Evolutionary conservation across 2,329 filamentous ascomycete genomes (phyloP), one percentile per base, ranked within the genome.

Genomic region (Ascocoryne sarcoides): DNA sequence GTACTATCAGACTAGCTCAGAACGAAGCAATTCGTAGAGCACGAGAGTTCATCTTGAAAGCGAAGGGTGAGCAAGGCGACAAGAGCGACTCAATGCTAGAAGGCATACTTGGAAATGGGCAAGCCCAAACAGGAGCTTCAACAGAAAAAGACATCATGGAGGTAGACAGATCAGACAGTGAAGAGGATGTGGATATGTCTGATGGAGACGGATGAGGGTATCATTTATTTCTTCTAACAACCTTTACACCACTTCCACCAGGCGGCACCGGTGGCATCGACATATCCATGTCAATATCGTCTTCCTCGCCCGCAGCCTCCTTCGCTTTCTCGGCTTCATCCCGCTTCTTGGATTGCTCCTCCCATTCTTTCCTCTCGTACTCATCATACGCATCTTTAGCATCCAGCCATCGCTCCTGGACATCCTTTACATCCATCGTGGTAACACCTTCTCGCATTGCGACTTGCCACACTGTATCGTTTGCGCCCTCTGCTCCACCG

Each of bases 341-440:
- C 37, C 62, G 63, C 39, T 65, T 62, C 53, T 74, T 79, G 23
- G 76, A 77, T 62, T 93, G 84, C 52, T 84, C 80, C 55, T 89
- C 84, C 67, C 81, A 79, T 40, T 82, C 75, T 56, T 77, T 76
- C 43, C 72, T 69, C 68, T 96, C 92, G 45, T 79, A 66, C 52
- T 82, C 80, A 61, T 98, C 92, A 56, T 86, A 87, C 49, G 83
- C 86, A 12, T 89, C 89, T 59, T 89, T 92, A 30, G 81, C 73
- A 63, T 96, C 90, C 21, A 98, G 67, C 92, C 92, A 98, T 46
- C 92, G 74, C 66, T 98, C 92, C 64, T 98, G 92, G 48, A 96
- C 81, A 62, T 98, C 90, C 44, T 82, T 71, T 8, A 88, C 79
- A 54, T 93, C 88, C 71, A 94, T 79, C 63, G 79, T 67, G 21